Evolutionary conservation across 495 filamentous ascomycete genomes (phyloP), one percentile per base, ranked within the genome.

Genomic region (Neurospora terricola): DNA sequence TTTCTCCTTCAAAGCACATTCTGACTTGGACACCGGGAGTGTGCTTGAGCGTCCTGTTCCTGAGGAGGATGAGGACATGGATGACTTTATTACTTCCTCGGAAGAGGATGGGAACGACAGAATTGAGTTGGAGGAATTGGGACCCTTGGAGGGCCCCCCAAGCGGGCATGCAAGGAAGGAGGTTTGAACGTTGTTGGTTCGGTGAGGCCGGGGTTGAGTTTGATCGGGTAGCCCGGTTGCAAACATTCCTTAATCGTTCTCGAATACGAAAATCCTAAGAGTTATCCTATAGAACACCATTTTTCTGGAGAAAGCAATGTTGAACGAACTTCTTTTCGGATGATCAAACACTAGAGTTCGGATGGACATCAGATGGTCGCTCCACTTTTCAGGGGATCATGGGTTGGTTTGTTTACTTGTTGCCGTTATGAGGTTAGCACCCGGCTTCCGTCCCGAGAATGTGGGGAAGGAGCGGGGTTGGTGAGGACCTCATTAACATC

Each of bases 61-160:
- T 48, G 75, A 76, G 43, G 71, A 75, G 36, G 40, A 73, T 9
- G 76, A 76, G 42, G 69, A 54, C 7, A 71, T 71, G 27, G 76
- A 72, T 38, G 77, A 80, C 71, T 74, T 73, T 70, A 70, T 74
- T 14, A 75, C 76, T 37, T 72, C 76, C 21, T 76, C 72, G 74
- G 71, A 75, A 9, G 34, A 74, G 7, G 54, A 34, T 18, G 54
- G 27, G 14, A 16, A 66, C 14, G 27, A 66, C 54, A 30, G 54
- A 5, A 66, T 66, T 36, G 54, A 66, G 27, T 66, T 66, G 54
- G 54, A 66, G 6, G 54, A 66, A 36, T 27, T 66, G 54, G 54
- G 54, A 34, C 54, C 54, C 54, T 36, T 66, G 54, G 54, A 66
- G 14, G 54, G 27, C 12, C 27, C 54, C 11, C 27, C 54, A 66